phyloP scores from a whole-genome alignment of 768 basidiomycete genomes.

The Leccinum ochraceum region DNA sequence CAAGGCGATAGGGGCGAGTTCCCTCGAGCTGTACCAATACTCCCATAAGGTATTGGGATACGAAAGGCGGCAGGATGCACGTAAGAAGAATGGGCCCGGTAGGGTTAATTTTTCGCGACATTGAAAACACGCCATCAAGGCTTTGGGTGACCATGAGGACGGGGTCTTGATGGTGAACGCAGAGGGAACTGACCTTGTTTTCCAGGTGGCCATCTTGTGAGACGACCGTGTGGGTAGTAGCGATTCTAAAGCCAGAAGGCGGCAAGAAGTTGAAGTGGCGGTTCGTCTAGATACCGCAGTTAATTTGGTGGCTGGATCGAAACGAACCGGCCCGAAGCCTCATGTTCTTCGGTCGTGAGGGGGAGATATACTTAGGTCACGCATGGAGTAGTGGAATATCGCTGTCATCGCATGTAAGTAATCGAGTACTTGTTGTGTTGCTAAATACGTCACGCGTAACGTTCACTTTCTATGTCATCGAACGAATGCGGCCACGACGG shows the following conservation, averaged over 20 bases:
- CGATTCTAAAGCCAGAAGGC: neutral
- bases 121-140: slow-evolving; percentile 4
- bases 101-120: slow-evolving; percentile 8
- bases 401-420: too few species aligned
- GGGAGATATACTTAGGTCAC: too few species aligned
- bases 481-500: slow-evolving; percentile 28
- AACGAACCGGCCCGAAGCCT: too few species aligned
- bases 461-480: too few species aligned
- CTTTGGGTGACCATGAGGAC: neutral
- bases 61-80: slow-evolving; percentile 44
- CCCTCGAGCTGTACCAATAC: slow-evolving; percentile 51
- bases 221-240: neutral
- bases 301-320: too few species aligned
- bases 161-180: neutral
- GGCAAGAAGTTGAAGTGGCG: neutral
- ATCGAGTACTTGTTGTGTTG: too few species aligned
- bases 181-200: neutral
- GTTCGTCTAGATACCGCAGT: too few species aligned
- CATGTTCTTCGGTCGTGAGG: too few species aligned
- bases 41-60: slow-evolving; percentile 52
- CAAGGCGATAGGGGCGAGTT: slow-evolving; percentile 42
- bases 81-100: slow-evolving; percentile 28
- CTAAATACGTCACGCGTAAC: too few species aligned
- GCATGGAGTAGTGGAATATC: too few species aligned
- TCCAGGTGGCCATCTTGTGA: neutral